Percentiles rank a stretch among this genome's conserved stretches.
These are phyloP conservation scores for Calonectria fujianensis DNA, from an alignment of 2,329 filamentous ascomycete species.

Conservation along the genomic window DNA sequence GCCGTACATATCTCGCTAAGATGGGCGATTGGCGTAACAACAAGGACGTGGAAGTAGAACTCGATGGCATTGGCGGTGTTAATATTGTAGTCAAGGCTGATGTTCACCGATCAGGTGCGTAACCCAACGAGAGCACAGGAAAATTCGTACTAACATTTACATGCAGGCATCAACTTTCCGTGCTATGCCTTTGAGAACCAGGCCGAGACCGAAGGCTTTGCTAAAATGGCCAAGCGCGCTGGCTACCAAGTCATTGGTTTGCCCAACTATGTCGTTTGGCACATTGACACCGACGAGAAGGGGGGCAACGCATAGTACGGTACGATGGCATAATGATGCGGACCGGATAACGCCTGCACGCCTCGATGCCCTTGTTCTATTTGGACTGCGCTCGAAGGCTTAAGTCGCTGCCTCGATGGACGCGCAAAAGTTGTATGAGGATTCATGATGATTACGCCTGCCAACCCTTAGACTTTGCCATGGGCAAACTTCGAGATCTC, in stretches of 20 bases:
- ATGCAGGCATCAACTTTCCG: slow-evolving; percentile 94
- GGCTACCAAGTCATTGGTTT: slow-evolving; percentile 94
- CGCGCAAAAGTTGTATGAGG: slow-evolving; percentile 51
- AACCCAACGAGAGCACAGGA: not conserved
- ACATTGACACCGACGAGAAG: slow-evolving; percentile 97
- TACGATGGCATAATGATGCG: slow-evolving; percentile 33
- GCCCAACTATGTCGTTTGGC: slow-evolving; percentile 99
- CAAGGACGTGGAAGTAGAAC: slow-evolving; percentile 92
- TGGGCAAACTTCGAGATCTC: slow-evolving; percentile 35
- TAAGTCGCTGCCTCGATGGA: slow-evolving; percentile 43
- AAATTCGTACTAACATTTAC: slow-evolving; percentile 50
- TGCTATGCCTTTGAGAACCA: slow-evolving; percentile 98
- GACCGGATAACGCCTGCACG: slow-evolving; percentile 42
- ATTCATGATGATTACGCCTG: slow-evolving; percentile 52
- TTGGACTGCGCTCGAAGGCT: slow-evolving; percentile 46
- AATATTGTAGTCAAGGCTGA: slow-evolving; percentile 99
- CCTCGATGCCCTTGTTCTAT: slow-evolving; percentile 46
- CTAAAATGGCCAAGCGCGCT: slow-evolving; percentile 97
- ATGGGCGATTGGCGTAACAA: slow-evolving; percentile 96
- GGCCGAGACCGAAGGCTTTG: slow-evolving; percentile 98
- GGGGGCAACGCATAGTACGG: slow-evolving; percentile 79
- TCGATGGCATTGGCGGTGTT: slow-evolving; percentile 97
- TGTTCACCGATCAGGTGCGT: slow-evolving; percentile 92
- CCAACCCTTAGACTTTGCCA: slow-evolving; percentile 37
- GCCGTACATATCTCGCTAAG: slow-evolving; percentile 89